Evolutionary conservation across 768 basidiomycete species (phyloP).

Genomic region (Mycena vitilis): DNA sequence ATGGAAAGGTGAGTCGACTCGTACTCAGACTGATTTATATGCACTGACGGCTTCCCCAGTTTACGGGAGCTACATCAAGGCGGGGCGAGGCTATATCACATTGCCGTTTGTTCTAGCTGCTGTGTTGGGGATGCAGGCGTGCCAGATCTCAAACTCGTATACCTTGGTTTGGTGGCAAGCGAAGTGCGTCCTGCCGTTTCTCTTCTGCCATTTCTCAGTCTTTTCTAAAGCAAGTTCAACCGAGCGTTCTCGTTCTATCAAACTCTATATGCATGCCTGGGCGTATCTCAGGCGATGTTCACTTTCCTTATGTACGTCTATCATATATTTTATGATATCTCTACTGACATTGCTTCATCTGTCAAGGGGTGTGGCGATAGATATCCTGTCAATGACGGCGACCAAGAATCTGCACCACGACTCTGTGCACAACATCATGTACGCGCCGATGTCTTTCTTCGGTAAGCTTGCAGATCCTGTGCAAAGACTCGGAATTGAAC

Average conservation of each 20-base stretch:
- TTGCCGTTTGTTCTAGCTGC: conserved; percentile 62
- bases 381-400: conserved; percentile 67
- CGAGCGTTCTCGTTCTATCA: conserved; percentile 71
- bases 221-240: conserved; percentile 54
- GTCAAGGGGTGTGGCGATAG: conserved; percentile 67
- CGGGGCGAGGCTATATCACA: conserved; percentile 63
- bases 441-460: conserved; percentile 83
- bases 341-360: conserved; percentile 6
- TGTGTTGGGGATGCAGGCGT: conserved; percentile 69
- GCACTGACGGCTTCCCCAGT: conserved; percentile 51
- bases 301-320: conserved; percentile 66
- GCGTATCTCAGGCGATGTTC: conserved; percentile 64
- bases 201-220: background rate
- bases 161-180: conserved; percentile 81
- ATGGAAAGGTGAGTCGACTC: conserved; percentile 51
- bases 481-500: background rate
- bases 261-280: conserved; percentile 70
- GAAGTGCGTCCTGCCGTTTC: conserved; percentile 54
- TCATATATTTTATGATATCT: background rate
- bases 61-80: conserved; percentile 67
- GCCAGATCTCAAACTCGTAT: conserved; percentile 71
- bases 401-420: conserved; percentile 72
- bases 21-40: background rate
- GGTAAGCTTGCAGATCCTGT: conserved; percentile 53
- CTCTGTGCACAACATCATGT: conserved; percentile 67